phyloP scores from a whole-genome alignment of 2,329 filamentous ascomycete genomes.

The Fusarium subglutinans region DNA sequence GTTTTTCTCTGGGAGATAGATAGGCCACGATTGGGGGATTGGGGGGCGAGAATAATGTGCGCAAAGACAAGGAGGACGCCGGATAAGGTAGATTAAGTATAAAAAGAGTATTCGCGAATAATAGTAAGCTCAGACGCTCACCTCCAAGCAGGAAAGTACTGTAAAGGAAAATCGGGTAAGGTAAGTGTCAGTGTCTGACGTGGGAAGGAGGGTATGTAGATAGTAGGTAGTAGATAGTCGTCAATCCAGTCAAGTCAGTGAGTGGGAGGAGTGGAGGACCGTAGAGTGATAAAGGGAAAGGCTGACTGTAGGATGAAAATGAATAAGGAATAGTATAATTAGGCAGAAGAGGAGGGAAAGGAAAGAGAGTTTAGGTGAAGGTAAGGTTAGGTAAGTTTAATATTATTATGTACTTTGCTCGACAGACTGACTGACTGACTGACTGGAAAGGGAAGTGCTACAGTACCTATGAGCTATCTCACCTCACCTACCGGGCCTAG shows the following conservation, averaged over 20 bases:
- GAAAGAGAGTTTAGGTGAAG: constrained; percentile 27
- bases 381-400: constrained; percentile 24
- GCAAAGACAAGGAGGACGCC: not conserved
- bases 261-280: not conserved
- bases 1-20: constrained; percentile 17
- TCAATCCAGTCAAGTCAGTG: not conserved
- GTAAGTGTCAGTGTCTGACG: constrained; percentile 3
- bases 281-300: constrained; percentile 1
- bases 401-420: constrained; percentile 15
- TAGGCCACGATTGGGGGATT: constrained; percentile 2
- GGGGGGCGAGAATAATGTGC: not conserved
- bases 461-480: constrained; percentile 19
- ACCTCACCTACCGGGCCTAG: not conserved
- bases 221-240: not conserved
- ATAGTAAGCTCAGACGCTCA: constrained; percentile 18
- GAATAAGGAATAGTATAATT: constrained; percentile 6
- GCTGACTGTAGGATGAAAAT: constrained; percentile 6
- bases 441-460: constrained; percentile 21
- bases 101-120: constrained; percentile 10
- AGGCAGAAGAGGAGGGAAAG: constrained; percentile 20
- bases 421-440: not conserved
- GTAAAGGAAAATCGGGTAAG: not conserved
- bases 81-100: constrained; percentile 4
- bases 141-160: not conserved
- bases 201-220: not conserved